Percentiles rank a stretch among this genome's conserved stretches.
Evolutionary conservation across 495 filamentous ascomycete species (phyloP).

Genomic region (Annulohypoxylon moriforme): DNA sequence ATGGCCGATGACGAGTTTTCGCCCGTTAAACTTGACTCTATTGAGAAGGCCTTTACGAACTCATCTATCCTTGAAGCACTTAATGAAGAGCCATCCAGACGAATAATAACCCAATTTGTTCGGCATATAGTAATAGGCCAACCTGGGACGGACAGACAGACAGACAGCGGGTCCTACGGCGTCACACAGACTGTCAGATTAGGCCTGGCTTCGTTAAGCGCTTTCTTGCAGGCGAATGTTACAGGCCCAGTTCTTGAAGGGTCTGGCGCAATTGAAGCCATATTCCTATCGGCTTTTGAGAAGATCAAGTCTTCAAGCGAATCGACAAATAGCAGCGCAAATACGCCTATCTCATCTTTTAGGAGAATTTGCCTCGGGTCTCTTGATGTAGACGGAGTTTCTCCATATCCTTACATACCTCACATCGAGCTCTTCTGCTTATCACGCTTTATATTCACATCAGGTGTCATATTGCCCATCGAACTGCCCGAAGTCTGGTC

Average conservation of each 20-base stretch:
- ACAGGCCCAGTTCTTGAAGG: constrained; percentile 83
- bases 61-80: constrained; percentile 28
- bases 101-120: constrained; percentile 29
- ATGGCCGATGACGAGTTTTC: constrained; percentile 29
- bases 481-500: constrained; percentile 18
- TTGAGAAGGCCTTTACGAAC: constrained; percentile 28
- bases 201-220: constrained; percentile 76
- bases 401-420: constrained; percentile 85
- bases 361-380: constrained; percentile 66
- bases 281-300: constrained; percentile 43
- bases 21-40: constrained; percentile 22
- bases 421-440: constrained; percentile 83
- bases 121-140: constrained; percentile 10
- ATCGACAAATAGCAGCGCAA: constrained; percentile 4
- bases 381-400: constrained; percentile 85
- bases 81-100: constrained; percentile 13
- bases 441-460: constrained; percentile 73
- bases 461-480: constrained; percentile 47
- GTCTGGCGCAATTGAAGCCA: constrained; percentile 39
- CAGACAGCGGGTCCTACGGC: not conserved
- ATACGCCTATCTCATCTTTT: constrained; percentile 21
- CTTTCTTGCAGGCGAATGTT: constrained; percentile 92
- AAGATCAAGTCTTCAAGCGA: constrained; percentile 8
- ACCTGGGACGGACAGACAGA: not conserved
- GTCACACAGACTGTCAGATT: constrained; percentile 47